phyloP scores from a whole-genome alignment of 805 yeast species.

The Lipomyces starkeyi region DNA sequence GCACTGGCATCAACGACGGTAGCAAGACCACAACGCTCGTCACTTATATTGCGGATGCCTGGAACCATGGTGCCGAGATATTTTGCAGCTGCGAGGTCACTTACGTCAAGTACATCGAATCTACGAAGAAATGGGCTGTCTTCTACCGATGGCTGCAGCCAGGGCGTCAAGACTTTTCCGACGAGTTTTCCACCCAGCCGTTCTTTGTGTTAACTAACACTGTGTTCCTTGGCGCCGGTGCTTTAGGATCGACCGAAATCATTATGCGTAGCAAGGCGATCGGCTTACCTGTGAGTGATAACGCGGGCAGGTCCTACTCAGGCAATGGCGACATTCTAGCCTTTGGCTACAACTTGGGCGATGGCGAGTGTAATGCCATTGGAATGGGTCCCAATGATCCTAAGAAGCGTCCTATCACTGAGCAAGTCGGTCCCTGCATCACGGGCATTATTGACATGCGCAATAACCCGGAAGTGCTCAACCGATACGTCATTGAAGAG shows the following conservation, averaged over 20 bases:
- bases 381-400: neutral
- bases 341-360: neutral
- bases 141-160: neutral
- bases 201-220: neutral
- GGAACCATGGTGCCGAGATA: neutral
- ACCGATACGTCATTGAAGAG: neutral
- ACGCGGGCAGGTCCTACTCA: neutral
- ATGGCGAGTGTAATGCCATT: neutral
- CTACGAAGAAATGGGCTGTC: neutral
- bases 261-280: neutral
- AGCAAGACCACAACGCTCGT: neutral
- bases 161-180: neutral
- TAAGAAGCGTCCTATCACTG: neutral
- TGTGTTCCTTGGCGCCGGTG: neutral
- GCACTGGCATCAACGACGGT: neutral
- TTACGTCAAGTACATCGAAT: neutral
- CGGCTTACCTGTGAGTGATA: slow-evolving; percentile 1
- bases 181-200: neutral
- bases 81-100: slow-evolving; percentile 2
- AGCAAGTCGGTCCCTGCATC: slow-evolving; percentile 1
- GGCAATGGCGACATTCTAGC: neutral
- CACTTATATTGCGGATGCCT: neutral
- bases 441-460: neutral
- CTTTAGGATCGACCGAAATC: neutral
- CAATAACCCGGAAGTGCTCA: neutral